These are phyloP conservation scores for Leccinum pellstonianum DNA, from an alignment of 768 basidiomycete genomes.

Conservation along the genomic window DNA sequence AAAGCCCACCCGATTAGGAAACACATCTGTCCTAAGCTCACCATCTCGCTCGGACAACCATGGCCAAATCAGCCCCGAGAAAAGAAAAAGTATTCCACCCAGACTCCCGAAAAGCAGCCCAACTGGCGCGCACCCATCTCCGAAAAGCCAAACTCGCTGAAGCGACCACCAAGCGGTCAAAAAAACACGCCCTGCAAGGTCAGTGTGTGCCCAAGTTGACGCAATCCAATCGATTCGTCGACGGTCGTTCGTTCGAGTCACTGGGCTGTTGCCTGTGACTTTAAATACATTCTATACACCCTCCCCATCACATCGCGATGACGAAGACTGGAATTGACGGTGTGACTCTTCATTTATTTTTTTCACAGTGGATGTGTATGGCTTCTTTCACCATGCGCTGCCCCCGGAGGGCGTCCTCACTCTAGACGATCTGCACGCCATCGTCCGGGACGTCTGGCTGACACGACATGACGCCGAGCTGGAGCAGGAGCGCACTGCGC, in stretches of 20 bases:
- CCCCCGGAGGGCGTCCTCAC: constrained; percentile 58
- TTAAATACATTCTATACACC: neutral
- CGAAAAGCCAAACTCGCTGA: constrained; percentile 68
- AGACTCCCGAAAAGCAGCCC: constrained; percentile 78
- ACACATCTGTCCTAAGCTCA: neutral
- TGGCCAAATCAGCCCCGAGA: constrained; percentile 33
- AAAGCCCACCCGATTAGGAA: neutral
- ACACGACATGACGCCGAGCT: constrained; percentile 68
- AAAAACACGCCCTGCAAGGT: constrained; percentile 60
- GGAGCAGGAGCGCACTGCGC: constrained; percentile 53
- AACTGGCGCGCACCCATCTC: constrained; percentile 63
- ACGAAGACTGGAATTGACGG: neutral
- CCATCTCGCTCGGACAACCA: neutral
- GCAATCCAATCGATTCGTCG: neutral
- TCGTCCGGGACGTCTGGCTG: constrained; percentile 71
- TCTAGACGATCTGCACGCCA: constrained; percentile 61
- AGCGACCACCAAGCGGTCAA: constrained; percentile 50
- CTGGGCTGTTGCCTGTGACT: neutral
- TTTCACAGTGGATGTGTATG: constrained; percentile 60
- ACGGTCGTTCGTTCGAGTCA: neutral
- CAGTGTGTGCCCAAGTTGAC: neutral
- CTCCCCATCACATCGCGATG: neutral
- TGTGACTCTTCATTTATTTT: neutral
- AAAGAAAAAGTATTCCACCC: constrained; percentile 85
- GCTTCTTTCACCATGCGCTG: constrained; percentile 73